A percentile compares a stretch with the other conserved stretches of the same genome.
Evolutionary conservation across 129 eudicot species (phyloP).

Genomic region (Escallonia herrerae): DNA sequence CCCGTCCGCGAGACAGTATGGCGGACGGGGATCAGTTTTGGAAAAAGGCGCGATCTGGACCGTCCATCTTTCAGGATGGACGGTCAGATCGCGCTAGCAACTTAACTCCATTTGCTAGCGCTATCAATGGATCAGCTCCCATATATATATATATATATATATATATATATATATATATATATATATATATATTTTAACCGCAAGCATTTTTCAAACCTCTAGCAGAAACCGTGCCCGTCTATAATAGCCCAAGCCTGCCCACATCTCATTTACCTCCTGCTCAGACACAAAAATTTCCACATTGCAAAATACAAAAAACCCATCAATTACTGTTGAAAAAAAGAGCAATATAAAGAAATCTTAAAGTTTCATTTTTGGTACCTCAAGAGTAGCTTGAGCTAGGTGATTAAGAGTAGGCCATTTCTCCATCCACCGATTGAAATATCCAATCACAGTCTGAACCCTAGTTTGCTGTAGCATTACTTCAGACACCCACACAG

Average conservation of each 20-base stretch:
- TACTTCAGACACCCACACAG: conserved; percentile 96
- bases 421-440: conserved; percentile 76
- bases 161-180: too few species aligned
- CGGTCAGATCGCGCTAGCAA: too few species aligned
- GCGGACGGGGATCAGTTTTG: too few species aligned
- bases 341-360: too few species aligned
- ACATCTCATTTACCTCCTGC: conserved; percentile 96
- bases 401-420: conserved; percentile 89
- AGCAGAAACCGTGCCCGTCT: conserved; percentile 78
- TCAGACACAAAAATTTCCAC: neutral
- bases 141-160: too few species aligned
- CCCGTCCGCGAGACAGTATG: too few species aligned
- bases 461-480: conserved; percentile 99
- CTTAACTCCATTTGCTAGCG: too few species aligned
- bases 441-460: conserved; percentile 69
- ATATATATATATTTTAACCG: too few species aligned
- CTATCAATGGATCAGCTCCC: too few species aligned
- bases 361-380: neutral
- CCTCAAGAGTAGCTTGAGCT: conserved; percentile 82
- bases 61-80: too few species aligned
- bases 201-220: conserved; percentile 36
- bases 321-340: neutral
- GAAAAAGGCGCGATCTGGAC: too few species aligned
- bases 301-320: neutral
- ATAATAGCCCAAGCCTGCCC: conserved; percentile 99